Evolutionary conservation across 1,284 basidiomycete genomes (phyloP).

Genomic region (Boletellus dicymbophilus): DNA sequence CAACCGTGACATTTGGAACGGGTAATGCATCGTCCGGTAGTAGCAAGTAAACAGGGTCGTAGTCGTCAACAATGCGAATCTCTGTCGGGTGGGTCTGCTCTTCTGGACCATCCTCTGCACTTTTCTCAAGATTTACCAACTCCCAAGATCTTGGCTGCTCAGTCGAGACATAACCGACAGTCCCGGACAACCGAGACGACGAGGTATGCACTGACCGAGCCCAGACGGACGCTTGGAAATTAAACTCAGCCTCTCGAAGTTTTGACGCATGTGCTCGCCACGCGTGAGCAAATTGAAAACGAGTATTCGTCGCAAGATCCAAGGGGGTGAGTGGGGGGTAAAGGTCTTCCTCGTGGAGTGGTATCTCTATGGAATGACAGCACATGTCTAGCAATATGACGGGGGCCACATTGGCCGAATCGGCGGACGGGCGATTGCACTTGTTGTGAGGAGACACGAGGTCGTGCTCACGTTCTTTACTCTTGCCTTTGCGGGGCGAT

Average conservation of each 20-base stretch:
- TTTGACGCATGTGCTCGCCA: constrained; percentile 21
- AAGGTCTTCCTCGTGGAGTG: constrained; percentile 16
- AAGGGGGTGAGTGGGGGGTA: constrained; percentile 18
- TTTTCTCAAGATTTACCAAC: constrained; percentile 5
- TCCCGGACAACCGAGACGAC: constrained; percentile 10
- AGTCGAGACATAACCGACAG: constrained; percentile 11
- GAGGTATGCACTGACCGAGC: background rate
- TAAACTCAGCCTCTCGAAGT: constrained; percentile 11
- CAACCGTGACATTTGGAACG: background rate
- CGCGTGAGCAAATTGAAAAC: constrained; percentile 23
- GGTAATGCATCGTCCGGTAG: background rate
- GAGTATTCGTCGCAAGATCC: constrained; percentile 21
- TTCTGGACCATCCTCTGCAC: background rate
- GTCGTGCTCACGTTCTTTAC: constrained; percentile 23
- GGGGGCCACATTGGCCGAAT: background rate
- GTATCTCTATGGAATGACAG: constrained; percentile 12
- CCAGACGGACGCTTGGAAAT: constrained; percentile 7
- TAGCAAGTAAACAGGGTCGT: background rate
- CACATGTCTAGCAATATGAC: constrained; percentile 9
- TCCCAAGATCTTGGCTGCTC: constrained; percentile 18
- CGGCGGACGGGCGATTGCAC: background rate
- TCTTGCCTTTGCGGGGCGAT: constrained; percentile 10
- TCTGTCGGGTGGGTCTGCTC: background rate
- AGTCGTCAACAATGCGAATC: background rate
- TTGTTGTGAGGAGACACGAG: constrained; percentile 1